Conservation (phyloP, 306 rosid species). For the Macrotyloma uniflorum region DNA sequence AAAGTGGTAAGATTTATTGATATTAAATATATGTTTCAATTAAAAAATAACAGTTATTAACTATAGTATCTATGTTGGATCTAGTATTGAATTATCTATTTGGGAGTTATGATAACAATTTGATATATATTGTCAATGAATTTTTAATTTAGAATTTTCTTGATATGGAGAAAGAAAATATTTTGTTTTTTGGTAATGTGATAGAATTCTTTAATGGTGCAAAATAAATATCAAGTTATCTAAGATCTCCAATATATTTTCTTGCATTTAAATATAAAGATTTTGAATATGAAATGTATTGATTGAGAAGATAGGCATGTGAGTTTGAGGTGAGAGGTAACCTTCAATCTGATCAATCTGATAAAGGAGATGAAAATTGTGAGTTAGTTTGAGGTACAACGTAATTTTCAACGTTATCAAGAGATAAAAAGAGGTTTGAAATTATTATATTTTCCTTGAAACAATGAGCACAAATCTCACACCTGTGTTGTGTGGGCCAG, state of each 20-base stretch:
- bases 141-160: background rate
- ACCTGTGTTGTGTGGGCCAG: background rate
- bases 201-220: background rate
- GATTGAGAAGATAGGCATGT: background rate
- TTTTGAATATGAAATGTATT: no score
- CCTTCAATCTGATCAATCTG: slow-evolving; percentile 33
- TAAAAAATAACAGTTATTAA: background rate
- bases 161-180: background rate
- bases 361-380: slow-evolving; percentile 24
- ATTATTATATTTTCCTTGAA: background rate
- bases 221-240: background rate
- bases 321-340: slow-evolving; percentile 40
- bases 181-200: slow-evolving; percentile 12
- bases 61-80: background rate
- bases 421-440: background rate
- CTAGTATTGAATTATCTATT: background rate
- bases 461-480: background rate
- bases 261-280: no score
- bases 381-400: slow-evolving; percentile 28
- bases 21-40: background rate
- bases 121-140: background rate
- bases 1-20: background rate
- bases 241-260: no score
- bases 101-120: slow-evolving; percentile 11
- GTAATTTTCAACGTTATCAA: slow-evolving; percentile 33